Base-by-base conservation (phyloP, 768 basidiomycete genomes). In the Cystoderma amianthinum region DNA sequence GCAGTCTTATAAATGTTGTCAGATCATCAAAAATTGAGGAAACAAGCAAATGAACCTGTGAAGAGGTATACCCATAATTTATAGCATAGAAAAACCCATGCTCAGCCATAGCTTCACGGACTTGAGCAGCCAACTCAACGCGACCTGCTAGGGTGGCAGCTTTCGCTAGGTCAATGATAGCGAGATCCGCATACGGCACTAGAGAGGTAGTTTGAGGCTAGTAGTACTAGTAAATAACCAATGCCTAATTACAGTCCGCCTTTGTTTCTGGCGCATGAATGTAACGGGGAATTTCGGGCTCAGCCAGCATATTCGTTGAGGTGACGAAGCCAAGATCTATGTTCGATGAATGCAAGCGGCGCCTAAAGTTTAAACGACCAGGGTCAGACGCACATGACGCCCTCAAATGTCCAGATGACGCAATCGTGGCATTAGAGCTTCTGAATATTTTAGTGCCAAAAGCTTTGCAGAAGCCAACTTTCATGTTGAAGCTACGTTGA, bases 51-150 rank as follows among this genome's bases (percentile, higher is more conserved):
- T 46, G 5, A 28, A 69, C 74, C 56, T 68, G 61, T 19, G 61
- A 61, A 33, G 52, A 49, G 1, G 65, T 66, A 37, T 67, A 62
- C 10, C 73, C 73, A 48, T 76, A 73, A 41, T 73, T 72, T 22
- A 72, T 54, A 15, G 68, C 65, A 44, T 72, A 75, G 49, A 74
- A 67, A 53, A 76, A 76, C 1, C 66, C 66, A 21, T 61, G 50
- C 3, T 51, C 54, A 11, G 50, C 46, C 52, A 76, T 61, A 2
- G 74, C 72, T 32, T 69, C 60, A 33, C 56, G 58, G 5, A 71
- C 60, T 46, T 71, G 60, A 3, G 43, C 40, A 0, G 65, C 64
- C 3, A 78, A 52, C 21, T 48, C 48, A 2, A 53, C 50, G 7
- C 67, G 63, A 3, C 60, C 64, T 40, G 69, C 62, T 1, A 52